These are phyloP conservation scores for Entonaema liquescens DNA, from an alignment of 495 filamentous ascomycete genomes.

Conservation along the genomic window DNA sequence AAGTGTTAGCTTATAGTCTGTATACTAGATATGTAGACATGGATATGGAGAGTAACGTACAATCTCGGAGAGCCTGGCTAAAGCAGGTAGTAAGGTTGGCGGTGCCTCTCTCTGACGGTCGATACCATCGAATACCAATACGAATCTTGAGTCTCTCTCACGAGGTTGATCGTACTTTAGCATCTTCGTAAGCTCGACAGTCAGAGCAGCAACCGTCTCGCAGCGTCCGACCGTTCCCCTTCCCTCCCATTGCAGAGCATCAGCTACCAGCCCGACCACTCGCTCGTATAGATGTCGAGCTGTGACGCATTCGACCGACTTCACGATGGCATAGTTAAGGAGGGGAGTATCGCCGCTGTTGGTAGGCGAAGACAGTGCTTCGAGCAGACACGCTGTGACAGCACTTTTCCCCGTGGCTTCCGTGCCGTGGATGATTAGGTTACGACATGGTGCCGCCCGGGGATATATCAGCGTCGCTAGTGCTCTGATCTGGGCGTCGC, in stretches of 20 bases:
- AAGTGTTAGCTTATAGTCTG: slow-evolving; percentile 26
- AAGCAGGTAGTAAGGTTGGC: slow-evolving; percentile 80
- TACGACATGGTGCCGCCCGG: slow-evolving; percentile 57
- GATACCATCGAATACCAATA: slow-evolving; percentile 90
- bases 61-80: slow-evolving; percentile 79
- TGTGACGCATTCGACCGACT: slow-evolving; percentile 87
- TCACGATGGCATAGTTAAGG: slow-evolving; percentile 74
- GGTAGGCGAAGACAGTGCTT: slow-evolving; percentile 15
- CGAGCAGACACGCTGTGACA: slow-evolving; percentile 70
- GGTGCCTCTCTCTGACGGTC: slow-evolving; percentile 85
- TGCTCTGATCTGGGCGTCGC: slow-evolving; percentile 69
- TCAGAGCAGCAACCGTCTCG: slow-evolving; percentile 78
- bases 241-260: slow-evolving; percentile 57
- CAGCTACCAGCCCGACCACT: slow-evolving; percentile 62
- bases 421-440: slow-evolving; percentile 83
- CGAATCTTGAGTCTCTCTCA: slow-evolving; percentile 60
- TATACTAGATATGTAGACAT: neutral
- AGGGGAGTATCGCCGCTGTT: neutral
- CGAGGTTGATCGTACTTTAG: slow-evolving; percentile 56
- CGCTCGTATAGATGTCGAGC: slow-evolving; percentile 85
- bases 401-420: slow-evolving; percentile 90
- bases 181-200: slow-evolving; percentile 70
- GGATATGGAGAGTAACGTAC: slow-evolving; percentile 60
- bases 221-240: slow-evolving; percentile 60
- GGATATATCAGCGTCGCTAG: slow-evolving; percentile 68